Evolutionary conservation across 768 basidiomycete species (phyloP), one percentile per base, ranked within the genome.

Genomic region (Artomyces pyxidatus): DNA sequence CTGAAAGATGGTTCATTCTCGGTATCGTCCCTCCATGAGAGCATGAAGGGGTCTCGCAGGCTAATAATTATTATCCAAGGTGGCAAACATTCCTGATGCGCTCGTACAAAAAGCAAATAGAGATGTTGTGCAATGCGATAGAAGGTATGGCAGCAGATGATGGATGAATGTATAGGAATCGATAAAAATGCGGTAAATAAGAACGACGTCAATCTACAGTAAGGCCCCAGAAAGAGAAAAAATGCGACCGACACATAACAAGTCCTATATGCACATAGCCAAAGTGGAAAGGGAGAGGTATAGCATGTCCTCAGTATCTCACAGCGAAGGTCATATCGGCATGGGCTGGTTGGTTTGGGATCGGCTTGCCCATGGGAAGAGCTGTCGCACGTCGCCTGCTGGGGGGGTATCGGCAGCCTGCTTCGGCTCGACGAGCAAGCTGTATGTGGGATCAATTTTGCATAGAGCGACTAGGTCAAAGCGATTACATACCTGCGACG

Each of bases 361-460:
- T 51, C 67, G 65, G 45, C 60, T 81, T 42, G 85, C 79, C 87
- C 88, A 87, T 57, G 76, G 77, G 67, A 88, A 89, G 30, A 88
- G 70, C 61, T 87, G 83, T 44, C 85, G 83, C 73, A 88, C 76
- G 59, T 89, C 87, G 52, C 77, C 71, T 9, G 68, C 61, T 11
- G 68, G 80, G 22, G 80, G 75, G 30, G 71, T 70, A 63, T 91
- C 88, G 32, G 84, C 83, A 8, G 85, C 74, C 52, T 89, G 87
- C 61, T 77, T 85, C 41, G 88, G 89, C 63, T 91, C 88, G 50
- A 92, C 83, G 51, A 89, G 74, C 47, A 90, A 72, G 71, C 88
- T 89, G 22, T 16, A n/a, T 22, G 38, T 39, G 37, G 4, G 27
- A 6, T 32, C 5, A 8, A 27, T 17, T 16, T 16, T n/a, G 3